Percentiles rank a stretch among this genome's conserved stretches.
Conservation (phyloP, 495 filamentous ascomycete genomes). For the Durotheca rogersii region DNA sequence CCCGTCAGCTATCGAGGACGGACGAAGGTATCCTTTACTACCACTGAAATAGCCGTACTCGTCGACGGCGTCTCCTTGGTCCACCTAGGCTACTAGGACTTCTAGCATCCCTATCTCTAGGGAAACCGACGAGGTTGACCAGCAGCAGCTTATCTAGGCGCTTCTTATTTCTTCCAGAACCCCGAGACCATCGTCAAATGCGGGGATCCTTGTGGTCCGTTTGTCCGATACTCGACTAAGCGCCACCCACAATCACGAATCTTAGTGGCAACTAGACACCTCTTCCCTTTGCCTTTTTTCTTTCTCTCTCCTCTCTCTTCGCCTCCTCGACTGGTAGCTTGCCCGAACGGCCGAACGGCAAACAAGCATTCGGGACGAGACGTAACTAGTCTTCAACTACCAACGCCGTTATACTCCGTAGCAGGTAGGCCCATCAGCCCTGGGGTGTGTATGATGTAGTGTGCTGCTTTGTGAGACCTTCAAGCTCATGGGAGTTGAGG, state of each 20-base stretch:
- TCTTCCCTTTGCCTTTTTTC: neutral
- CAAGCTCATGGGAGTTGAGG: neutral
- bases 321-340: neutral
- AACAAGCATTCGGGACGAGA: constrained; percentile 17
- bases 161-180: constrained; percentile 7
- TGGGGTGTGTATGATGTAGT: constrained; percentile 13
- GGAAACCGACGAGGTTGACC: constrained; percentile 4
- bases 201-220: constrained; percentile 17
- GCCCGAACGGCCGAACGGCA: constrained; percentile 8
- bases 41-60: neutral
- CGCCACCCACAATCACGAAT: neutral
- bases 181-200: constrained; percentile 13
- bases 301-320: neutral
- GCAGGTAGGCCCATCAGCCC: constrained; percentile 4
- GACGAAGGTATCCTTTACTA: neutral
- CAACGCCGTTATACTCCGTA: neutral
- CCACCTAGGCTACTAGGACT: too few relatives aligned
- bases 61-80: too few relatives aligned
- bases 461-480: neutral
- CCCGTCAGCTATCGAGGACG: neutral
- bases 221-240: constrained; percentile 18
- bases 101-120: neutral
- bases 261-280: neutral
- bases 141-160: neutral
- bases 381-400: constrained; percentile 1